These are phyloP conservation scores for Melanomma pulvis-pyrius DNA, from an alignment of 495 filamentous ascomycete species.

Conservation along the genomic window DNA sequence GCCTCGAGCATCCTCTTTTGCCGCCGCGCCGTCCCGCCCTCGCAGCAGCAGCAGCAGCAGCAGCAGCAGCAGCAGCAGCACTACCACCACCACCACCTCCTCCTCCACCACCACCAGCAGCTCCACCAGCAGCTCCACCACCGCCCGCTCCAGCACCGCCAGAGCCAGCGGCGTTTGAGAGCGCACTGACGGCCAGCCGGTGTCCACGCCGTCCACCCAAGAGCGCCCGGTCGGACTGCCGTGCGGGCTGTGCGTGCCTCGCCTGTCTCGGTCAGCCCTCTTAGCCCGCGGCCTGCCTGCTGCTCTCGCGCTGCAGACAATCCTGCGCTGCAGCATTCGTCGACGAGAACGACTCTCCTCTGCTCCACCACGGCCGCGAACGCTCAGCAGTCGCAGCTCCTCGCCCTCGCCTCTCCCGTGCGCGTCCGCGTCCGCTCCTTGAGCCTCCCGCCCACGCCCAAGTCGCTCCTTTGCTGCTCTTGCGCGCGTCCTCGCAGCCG, in stretches of 20 bases:
- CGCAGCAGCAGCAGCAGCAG: constrained; percentile 25
- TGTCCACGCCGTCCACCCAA: constrained; percentile 8
- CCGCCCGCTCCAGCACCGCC: constrained; percentile 1
- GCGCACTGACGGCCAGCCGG: constrained; percentile 14
- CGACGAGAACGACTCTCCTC: constrained; percentile 25
- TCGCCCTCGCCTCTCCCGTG: neutral
- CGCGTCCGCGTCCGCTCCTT: constrained; percentile 29
- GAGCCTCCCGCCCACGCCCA: constrained; percentile 8
- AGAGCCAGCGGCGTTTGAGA: constrained; percentile 4
- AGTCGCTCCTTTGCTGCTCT: constrained; percentile 15
- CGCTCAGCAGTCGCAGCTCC: constrained; percentile 2
- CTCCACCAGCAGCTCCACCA: neutral
- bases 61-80: neutral
- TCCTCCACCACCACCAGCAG: neutral
- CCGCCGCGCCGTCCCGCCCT: constrained; percentile 40
- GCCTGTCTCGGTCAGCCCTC: constrained; percentile 38
- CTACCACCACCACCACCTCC: neutral
- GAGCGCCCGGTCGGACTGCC: constrained; percentile 20
- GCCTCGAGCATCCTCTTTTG: constrained; percentile 6
- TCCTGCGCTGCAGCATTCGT: constrained; percentile 36
- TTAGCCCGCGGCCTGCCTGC: constrained; percentile 40
- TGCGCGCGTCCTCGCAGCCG: constrained; percentile 7
- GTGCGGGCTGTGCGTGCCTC: constrained; percentile 30
- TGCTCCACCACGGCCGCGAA: constrained; percentile 2
- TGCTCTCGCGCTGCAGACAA: constrained; percentile 37